Percentiles rank a stretch among this genome's conserved stretches.
These are phyloP conservation scores for Phytophthora rubi DNA, from an alignment of 352 stramenopile genomes.

Conservation along the genomic window DNA sequence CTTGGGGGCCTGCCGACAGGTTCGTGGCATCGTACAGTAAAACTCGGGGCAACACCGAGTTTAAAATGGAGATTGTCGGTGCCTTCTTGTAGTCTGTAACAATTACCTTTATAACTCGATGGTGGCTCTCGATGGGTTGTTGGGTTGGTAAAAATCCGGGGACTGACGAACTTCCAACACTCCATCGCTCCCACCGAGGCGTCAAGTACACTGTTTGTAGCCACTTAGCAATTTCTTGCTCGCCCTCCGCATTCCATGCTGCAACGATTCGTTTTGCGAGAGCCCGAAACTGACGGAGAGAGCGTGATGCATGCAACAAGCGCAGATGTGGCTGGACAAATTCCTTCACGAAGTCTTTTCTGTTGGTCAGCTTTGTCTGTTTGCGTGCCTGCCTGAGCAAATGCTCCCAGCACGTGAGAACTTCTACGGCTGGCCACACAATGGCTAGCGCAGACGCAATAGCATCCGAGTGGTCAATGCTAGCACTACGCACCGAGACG, in stretches of 20 bases:
- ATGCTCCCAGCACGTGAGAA: conserved; percentile 22
- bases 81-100: conserved; percentile 20
- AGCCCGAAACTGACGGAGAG: conserved; percentile 9
- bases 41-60: conserved; percentile 13
- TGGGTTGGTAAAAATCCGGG: conserved; percentile 11
- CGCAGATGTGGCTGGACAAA: conserved; percentile 3
- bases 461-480: conserved; percentile 17
- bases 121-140: conserved; percentile 19
- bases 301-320: neutral
- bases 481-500: conserved; percentile 1
- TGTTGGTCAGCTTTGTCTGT: neutral
- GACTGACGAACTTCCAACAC: conserved; percentile 12
- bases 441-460: conserved; percentile 13
- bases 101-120: conserved; percentile 24
- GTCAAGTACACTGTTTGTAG: conserved; percentile 7
- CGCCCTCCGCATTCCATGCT: neutral
- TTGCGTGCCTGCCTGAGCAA: conserved; percentile 2
- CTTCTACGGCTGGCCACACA: conserved; percentile 9
- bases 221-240: neutral
- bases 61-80: conserved; percentile 12
- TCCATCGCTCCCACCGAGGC: conserved; percentile 14
- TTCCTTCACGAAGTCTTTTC: conserved; percentile 8
- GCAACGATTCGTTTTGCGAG: conserved; percentile 8
- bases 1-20: neutral
- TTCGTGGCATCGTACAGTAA: conserved; percentile 11